Conservation (phyloP, 2,329 filamentous ascomycete species). For the Madurella mycetomatis region DNA sequence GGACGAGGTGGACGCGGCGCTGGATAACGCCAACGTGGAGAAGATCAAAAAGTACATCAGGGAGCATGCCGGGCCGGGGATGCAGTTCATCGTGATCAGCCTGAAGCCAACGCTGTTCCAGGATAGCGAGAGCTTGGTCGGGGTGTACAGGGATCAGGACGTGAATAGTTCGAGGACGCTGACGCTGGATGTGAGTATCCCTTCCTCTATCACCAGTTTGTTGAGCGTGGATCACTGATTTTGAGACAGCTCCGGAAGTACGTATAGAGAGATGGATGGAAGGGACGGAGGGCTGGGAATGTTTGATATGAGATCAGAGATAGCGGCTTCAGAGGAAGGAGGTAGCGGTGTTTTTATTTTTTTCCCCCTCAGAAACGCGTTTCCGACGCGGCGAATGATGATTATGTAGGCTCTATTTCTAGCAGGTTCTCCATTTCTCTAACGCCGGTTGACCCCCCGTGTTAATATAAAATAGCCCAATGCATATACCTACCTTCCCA, state of each 20-base stretch:
- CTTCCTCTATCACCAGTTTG: background rate
- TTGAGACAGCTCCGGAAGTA: constrained; percentile 17
- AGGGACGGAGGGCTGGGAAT: background rate
- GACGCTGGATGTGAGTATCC: constrained; percentile 82
- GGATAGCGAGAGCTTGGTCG: constrained; percentile 90
- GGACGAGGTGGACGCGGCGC: constrained; percentile 93
- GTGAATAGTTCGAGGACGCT: constrained; percentile 88
- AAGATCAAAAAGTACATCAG: constrained; percentile 96
- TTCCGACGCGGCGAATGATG: background rate
- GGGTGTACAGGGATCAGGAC: constrained; percentile 90
- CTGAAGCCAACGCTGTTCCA: constrained; percentile 95
- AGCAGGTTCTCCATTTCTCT: background rate
- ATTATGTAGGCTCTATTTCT: background rate
- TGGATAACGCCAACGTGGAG: constrained; percentile 97
- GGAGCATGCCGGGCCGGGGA: constrained; percentile 89
- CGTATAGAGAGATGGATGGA: background rate
- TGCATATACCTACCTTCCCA: background rate
- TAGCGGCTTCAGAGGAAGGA: no score
- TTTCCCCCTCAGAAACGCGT: background rate
- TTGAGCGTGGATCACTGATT: constrained; percentile 6
- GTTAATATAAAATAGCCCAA: background rate
- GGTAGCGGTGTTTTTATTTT: no score
- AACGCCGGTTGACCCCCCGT: background rate
- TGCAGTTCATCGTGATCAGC: constrained; percentile 98
- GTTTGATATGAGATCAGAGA: no score